Evolutionary conservation across 257 asterid genomes (phyloP).

Genomic region (Petunia axillaris): DNA sequence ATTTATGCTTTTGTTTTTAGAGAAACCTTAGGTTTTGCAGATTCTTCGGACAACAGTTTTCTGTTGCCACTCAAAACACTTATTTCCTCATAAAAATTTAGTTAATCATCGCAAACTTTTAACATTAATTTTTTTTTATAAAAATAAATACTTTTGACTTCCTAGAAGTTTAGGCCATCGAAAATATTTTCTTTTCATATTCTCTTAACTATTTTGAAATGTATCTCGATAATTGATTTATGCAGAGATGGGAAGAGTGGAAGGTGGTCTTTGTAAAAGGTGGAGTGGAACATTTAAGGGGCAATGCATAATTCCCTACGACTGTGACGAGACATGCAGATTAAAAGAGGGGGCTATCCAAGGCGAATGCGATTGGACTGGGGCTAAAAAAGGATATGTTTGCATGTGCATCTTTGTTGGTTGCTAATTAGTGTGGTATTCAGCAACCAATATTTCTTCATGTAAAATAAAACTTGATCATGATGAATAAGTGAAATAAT

Average conservation of each 20-base stretch:
- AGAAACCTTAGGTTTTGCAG: too few relatives aligned
- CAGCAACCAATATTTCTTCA: neutral
- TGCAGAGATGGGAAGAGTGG: neutral
- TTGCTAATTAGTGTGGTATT: neutral
- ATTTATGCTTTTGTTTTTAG: too few relatives aligned
- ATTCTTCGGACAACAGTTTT: too few relatives aligned
- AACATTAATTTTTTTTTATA: too few relatives aligned
- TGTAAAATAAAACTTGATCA: neutral
- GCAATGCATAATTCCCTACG: neutral
- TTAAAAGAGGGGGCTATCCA: neutral
- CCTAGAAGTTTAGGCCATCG: too few relatives aligned
- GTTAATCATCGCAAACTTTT: too few relatives aligned
- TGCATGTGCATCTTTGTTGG: slow-evolving; percentile 2
- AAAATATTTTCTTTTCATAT: too few relatives aligned
- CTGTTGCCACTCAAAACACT: too few relatives aligned
- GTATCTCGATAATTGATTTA: too few relatives aligned
- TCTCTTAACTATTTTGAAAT: too few relatives aligned
- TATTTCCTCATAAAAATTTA: too few relatives aligned
- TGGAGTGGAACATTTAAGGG: slow-evolving; percentile 20
- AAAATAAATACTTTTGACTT: too few relatives aligned
- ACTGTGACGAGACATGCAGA: slow-evolving; percentile 8
- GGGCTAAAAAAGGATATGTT: neutral
- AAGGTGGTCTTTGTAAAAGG: slow-evolving; percentile 17
- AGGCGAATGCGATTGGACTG: slow-evolving; percentile 14
- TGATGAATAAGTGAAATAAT: neutral